These are phyloP conservation scores for Melaleuca quinquenervia DNA, from an alignment of 345 rosid species.

Conservation along the genomic window DNA sequence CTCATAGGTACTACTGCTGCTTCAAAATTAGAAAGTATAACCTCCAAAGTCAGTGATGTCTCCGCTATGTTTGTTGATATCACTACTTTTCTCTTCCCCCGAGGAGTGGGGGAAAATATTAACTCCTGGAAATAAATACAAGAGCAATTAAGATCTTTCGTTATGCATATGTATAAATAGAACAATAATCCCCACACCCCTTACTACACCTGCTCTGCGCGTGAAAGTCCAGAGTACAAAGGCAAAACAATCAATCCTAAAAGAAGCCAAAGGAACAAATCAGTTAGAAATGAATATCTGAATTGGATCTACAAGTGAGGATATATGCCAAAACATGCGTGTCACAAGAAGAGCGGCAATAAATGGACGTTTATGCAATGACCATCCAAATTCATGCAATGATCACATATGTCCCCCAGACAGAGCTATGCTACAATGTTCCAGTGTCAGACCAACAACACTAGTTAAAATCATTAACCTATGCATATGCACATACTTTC, in stretches of 20 bases:
- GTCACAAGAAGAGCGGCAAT: background rate
- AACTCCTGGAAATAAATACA: constrained; percentile 41
- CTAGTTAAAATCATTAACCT: background rate
- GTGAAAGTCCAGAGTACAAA: constrained; percentile 85
- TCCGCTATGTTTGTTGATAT: constrained; percentile 92
- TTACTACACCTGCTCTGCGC: constrained; percentile 57
- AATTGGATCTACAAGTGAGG: background rate
- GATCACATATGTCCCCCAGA: background rate
- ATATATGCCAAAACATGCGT: background rate
- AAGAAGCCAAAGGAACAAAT: background rate
- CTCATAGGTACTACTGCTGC: background rate
- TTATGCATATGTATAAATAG: background rate
- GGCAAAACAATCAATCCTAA: constrained; percentile 77
- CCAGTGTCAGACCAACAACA: background rate
- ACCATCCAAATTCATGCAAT: background rate
- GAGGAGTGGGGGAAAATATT: constrained; percentile 78
- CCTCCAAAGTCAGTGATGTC: constrained; percentile 95
- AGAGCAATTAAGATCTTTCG: background rate
- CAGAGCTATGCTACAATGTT: background rate
- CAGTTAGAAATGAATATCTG: background rate
- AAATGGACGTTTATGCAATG: background rate
- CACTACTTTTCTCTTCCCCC: constrained; percentile 90
- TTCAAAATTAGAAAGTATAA: constrained; percentile 4
- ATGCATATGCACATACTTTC: background rate
- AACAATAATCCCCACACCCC: background rate